These are phyloP conservation scores for Mycena floridula DNA, from an alignment of 768 basidiomycete species.

Conservation along the genomic window DNA sequence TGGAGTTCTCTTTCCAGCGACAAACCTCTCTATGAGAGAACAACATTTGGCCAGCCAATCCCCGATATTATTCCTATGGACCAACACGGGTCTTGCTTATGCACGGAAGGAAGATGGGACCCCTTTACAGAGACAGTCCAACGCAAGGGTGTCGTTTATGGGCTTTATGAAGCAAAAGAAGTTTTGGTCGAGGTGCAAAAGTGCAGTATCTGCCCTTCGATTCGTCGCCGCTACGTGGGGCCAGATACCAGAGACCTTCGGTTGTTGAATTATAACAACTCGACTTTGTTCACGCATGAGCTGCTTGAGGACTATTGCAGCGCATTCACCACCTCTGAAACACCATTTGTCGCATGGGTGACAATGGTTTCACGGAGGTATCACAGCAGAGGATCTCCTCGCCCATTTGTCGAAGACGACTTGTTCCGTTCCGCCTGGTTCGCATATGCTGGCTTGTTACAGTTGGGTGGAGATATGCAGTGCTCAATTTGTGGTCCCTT, in stretches of 20 bases:
- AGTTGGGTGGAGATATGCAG: conserved; percentile 16
- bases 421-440: conserved; percentile 28
- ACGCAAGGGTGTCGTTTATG: background rate
- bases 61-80: background rate
- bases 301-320: conserved; percentile 28
- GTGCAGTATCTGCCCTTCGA: conserved; percentile 3
- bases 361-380: conserved; percentile 16
- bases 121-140: too few species aligned
- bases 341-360: conserved; percentile 25
- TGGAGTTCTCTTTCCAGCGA: too few species aligned
- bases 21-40: too few species aligned
- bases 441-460: conserved; percentile 17
- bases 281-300: conserved; percentile 22
- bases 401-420: conserved; percentile 20
- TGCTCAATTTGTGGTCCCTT: conserved; percentile 20
- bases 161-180: background rate
- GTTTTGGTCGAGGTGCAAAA: background rate
- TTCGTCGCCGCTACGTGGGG: conserved; percentile 16
- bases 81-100: background rate
- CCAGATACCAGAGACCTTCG: conserved; percentile 21
- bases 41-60: background rate
- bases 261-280: conserved; percentile 29
- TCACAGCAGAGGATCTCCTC: conserved; percentile 1
- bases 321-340: conserved; percentile 26
- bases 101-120: too few species aligned